These are phyloP conservation scores for Cicer arietinum DNA, from an alignment of 306 rosid genomes.

Conservation along the genomic window DNA sequence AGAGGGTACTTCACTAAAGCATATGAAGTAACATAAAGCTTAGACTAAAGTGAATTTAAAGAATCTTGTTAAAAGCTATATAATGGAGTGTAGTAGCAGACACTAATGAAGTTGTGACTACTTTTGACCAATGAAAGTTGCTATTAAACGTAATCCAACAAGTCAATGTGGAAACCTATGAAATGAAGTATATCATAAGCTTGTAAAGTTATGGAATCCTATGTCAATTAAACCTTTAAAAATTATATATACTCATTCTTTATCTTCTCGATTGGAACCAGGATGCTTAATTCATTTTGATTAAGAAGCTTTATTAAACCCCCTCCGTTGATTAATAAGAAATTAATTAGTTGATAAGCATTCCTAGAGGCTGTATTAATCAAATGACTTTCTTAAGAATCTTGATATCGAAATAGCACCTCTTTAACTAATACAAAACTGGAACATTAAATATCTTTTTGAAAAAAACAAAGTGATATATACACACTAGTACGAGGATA, in stretches of 20 bases:
- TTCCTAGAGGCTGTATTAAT: background rate
- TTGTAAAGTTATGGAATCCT: slow-evolving; percentile 83
- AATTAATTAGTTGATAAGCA: background rate
- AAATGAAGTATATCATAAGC: slow-evolving; percentile 53
- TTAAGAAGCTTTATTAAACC: slow-evolving; percentile 46
- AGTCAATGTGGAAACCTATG: slow-evolving; percentile 71
- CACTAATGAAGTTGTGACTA: slow-evolving; percentile 69
- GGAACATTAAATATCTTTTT: too few species aligned
- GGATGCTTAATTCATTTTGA: slow-evolving; percentile 36
- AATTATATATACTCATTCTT: slow-evolving; percentile 20
- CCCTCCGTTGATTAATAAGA: slow-evolving; percentile 36
- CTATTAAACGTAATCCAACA: slow-evolving; percentile 49
- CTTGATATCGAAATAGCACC: background rate
- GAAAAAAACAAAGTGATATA: too few species aligned
- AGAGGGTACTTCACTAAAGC: slow-evolving; percentile 57
- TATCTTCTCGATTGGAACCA: slow-evolving; percentile 29
- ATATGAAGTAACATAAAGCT: slow-evolving; percentile 87
- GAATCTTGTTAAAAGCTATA: slow-evolving; percentile 89
- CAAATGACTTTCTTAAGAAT: slow-evolving; percentile 19
- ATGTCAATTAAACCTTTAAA: slow-evolving; percentile 55
- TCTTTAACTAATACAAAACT: too few species aligned
- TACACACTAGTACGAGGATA: too few species aligned
- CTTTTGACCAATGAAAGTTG: slow-evolving; percentile 72
- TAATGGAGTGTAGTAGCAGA: slow-evolving; percentile 96
- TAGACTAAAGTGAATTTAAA: slow-evolving; percentile 74